Percentiles rank a stretch among this genome's conserved stretches.
Evolutionary conservation across 495 filamentous ascomycete genomes (phyloP).

Genomic region (Neurospora pannonica): DNA sequence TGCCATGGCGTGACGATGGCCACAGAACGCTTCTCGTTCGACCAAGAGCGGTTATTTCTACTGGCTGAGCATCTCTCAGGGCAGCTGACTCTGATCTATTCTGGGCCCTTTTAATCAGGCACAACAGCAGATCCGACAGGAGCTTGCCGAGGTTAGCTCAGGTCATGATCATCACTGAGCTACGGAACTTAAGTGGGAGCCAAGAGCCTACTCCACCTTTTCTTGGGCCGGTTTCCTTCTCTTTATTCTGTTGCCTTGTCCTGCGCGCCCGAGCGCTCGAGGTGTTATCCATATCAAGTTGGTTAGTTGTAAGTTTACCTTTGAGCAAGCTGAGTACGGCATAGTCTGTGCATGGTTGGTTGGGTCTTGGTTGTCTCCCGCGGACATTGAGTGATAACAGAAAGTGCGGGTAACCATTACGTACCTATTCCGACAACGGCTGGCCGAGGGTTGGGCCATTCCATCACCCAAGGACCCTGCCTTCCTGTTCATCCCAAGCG

Average conservation of each 20-base stretch:
- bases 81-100: neutral
- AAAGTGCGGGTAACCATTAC: neutral
- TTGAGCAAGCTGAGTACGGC: neutral
- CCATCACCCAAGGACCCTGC: neutral
- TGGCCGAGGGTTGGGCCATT: neutral
- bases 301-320: neutral
- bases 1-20: neutral
- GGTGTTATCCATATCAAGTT: neutral
- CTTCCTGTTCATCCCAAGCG: neutral
- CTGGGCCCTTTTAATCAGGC: neutral
- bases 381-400: neutral
- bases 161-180: neutral
- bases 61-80: neutral
- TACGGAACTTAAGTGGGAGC: neutral
- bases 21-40: neutral
- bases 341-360: neutral
- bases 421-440: neutral
- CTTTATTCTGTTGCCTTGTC: neutral
- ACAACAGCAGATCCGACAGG: neutral
- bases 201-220: neutral
- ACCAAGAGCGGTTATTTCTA: neutral
- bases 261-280: neutral
- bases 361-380: neutral
- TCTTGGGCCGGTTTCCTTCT: neutral
- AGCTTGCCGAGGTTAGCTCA: neutral